Evolutionary conservation across 2,329 filamentous ascomycete species (phyloP), one percentile per base, ranked within the genome.

Genomic region (Rutstroemia sp.): DNA sequence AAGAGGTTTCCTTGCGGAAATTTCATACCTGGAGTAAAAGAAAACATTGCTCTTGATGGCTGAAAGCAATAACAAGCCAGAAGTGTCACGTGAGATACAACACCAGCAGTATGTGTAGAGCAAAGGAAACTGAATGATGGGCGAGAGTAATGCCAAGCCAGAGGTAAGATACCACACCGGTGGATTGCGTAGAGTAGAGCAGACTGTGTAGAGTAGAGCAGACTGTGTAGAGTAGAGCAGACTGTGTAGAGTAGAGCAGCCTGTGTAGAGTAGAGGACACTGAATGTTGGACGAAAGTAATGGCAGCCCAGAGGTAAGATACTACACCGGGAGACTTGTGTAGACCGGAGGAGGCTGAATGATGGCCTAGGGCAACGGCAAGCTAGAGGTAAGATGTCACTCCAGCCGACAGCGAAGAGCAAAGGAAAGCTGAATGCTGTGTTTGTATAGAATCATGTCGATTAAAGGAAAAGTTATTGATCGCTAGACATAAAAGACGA

Each of bases 21-120:
- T 51, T n/a, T 46, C 61, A n/a, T 63, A 65, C 65, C 64, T 23
- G 63, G 51, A 54, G 67, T 67, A 48, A 65, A 65, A 5, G 63
- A 61, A 23, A 65, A 67, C 65, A 67, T 67, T 25, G 62, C 65
- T n/a, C 61, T 60, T 23, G 23, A 23, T 23, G 23, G 23, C 23
- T 5, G 23, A 23, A 4, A 23, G 23, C 2, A 65, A 54, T 12
- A 64, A 61, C 21, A 67, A 44, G 48, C 66, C 61, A 25, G 49
- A 50, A 2, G 58, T 19, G 19, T 3, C 19, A 19, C 19, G 19
- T 54, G 14, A 60, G 23, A 23, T 59, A 38, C 4, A 54, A 54
- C 49, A 61, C 52, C 41, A 66, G 50, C 17, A 66, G 56, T 49
- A 63, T 59, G 45, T 63, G 53, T 8, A 67, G 48, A 30, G 66